Evolutionary conservation across 176 grass and related monocot genomes (phyloP).

Genomic region (Pontederia paniculata): DNA sequence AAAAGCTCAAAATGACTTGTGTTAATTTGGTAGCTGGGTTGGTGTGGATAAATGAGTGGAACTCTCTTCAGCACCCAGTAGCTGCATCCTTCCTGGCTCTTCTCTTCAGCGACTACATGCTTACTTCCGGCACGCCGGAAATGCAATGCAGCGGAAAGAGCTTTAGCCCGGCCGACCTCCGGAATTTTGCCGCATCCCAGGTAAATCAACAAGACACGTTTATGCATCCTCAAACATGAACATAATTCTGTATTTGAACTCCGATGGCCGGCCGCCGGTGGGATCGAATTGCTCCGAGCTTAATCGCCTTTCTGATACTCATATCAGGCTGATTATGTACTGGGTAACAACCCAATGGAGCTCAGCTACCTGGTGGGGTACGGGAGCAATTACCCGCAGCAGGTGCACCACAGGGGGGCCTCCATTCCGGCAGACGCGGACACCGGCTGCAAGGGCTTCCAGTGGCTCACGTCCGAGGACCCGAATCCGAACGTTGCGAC

Average conservation of each 20-base stretch:
- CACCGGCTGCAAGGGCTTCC: conserved; percentile 43
- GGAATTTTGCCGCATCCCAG: conserved; percentile 64
- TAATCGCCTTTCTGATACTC: neutral
- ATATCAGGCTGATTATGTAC: conserved; percentile 44
- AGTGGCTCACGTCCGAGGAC: conserved; percentile 36
- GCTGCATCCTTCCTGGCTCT: conserved; percentile 54
- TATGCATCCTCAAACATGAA: neutral
- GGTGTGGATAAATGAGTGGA: conserved; percentile 54
- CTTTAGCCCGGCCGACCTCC: conserved; percentile 45
- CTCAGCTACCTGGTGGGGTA: conserved; percentile 78
- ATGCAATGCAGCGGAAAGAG: conserved; percentile 37
- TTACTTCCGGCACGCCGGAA: conserved; percentile 28
- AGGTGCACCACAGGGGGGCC: conserved; percentile 68
- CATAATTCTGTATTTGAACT: neutral
- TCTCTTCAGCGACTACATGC: conserved; percentile 66
- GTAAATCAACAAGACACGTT: conserved; percentile 6
- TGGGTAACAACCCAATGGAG: conserved; percentile 69
- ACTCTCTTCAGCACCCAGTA: conserved; percentile 64
- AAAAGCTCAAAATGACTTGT: neutral
- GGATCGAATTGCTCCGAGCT: neutral
- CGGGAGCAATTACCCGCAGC: conserved; percentile 41
- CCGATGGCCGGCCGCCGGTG: neutral
- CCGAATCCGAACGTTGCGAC: conserved; percentile 56
- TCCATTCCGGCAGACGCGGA: conserved; percentile 44
- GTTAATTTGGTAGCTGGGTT: conserved; percentile 30